A percentile compares a stretch with the other conserved stretches of the same genome.
Evolutionary conservation across 768 basidiomycete species (phyloP).

Genomic region (Kwoniella bestiolae): DNA sequence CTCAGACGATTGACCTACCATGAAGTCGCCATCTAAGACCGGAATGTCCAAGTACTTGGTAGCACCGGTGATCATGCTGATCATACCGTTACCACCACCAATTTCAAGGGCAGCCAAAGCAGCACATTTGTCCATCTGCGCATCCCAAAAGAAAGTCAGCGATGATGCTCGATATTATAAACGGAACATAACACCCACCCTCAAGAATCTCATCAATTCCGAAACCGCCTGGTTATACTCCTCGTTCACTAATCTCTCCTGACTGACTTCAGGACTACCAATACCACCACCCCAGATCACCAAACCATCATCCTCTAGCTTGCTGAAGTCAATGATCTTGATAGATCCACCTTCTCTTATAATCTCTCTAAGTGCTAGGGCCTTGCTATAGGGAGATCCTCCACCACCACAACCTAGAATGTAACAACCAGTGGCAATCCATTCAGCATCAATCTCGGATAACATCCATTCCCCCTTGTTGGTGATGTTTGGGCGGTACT

Average conservation of each 20-base stretch:
- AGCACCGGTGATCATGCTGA: constrained; percentile 45
- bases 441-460: constrained; percentile 63
- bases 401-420: constrained; percentile 70
- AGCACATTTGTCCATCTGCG: constrained; percentile 29
- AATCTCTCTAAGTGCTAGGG: constrained; percentile 63
- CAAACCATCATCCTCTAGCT: constrained; percentile 55
- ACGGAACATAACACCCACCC: no score
- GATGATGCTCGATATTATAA: no score
- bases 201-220: constrained; percentile 44
- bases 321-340: constrained; percentile 61
- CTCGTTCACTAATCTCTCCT: constrained; percentile 59
- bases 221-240: constrained; percentile 56
- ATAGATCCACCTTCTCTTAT: constrained; percentile 63
- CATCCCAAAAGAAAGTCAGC: not conserved
- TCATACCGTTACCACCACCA: constrained; percentile 60
- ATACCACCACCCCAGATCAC: constrained; percentile 59
- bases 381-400: constrained; percentile 65
- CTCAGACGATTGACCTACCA: constrained; percentile 24
- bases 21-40: constrained; percentile 46
- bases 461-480: constrained; percentile 60
- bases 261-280: constrained; percentile 37
- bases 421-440: constrained; percentile 69
- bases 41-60: constrained; percentile 35
- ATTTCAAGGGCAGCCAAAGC: constrained; percentile 58
- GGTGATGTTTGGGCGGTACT: constrained; percentile 59